A percentile compares a stretch with the other conserved stretches of the same genome.
Conservation (phyloP, 2,329 filamentous ascomycete genomes). For the Trichophyton rubrum region DNA sequence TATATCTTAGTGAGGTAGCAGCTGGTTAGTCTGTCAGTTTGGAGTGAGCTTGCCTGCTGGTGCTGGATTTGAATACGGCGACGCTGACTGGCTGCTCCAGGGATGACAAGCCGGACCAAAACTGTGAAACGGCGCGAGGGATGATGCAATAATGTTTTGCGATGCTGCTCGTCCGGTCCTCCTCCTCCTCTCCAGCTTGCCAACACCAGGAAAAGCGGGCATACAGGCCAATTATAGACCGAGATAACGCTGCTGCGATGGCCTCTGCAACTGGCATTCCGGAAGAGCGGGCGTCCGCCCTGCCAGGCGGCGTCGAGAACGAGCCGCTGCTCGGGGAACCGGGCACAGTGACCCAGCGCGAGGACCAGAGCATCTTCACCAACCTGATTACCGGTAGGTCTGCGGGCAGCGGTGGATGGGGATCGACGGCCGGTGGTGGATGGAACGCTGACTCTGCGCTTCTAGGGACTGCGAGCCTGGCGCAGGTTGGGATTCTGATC, state of each 20-base stretch:
- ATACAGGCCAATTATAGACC: not conserved
- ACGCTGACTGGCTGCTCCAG: not conserved
- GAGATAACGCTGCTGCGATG: slow-evolving; percentile 35
- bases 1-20: too few species aligned
- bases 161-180: not conserved
- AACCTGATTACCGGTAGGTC: slow-evolving; percentile 63
- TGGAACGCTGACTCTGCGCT: not conserved
- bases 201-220: not conserved
- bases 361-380: slow-evolving; percentile 49
- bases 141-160: slow-evolving; percentile 4
- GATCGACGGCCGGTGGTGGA: not conserved
- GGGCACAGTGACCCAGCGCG: slow-evolving; percentile 60
- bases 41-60: not conserved
- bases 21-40: too few species aligned
- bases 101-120: not conserved
- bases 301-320: slow-evolving; percentile 32
- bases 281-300: slow-evolving; percentile 35
- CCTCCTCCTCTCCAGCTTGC: too few species aligned
- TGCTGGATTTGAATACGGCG: not conserved
- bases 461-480: too few species aligned
- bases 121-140: not conserved
- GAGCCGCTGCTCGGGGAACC: slow-evolving; percentile 59
- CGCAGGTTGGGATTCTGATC: not conserved
- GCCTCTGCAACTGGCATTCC: slow-evolving; percentile 57
- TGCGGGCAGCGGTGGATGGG: not conserved